Base-by-base conservation (phyloP, 2,329 filamentous ascomycete species). In the Colletotrichum coccodes region DNA sequence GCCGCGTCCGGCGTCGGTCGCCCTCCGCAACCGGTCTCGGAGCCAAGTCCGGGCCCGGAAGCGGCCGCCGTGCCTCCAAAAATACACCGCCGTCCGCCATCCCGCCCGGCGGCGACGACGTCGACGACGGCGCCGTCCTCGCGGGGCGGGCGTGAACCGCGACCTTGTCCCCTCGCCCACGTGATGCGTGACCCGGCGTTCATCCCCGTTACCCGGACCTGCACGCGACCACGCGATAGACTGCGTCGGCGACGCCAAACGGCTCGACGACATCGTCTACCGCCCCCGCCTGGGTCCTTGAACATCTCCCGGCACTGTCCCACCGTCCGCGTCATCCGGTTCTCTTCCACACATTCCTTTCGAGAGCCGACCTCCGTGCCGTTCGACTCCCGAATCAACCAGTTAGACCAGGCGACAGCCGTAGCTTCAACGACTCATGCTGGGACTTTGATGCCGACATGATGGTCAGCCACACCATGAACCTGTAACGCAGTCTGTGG, bases 381-480 rank as follows among this genome's bases (percentile, higher is more conserved):
- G 26, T 7, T 18, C 11, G 16, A 23, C 6, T 21, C 21, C 8
- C 23, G 12, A 12, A 30, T 12, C 21, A 28, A 16, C n/a, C 28
- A 14, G n/a, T 11, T 23, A 8, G 11, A 40, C 82, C 71, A 82
- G 84, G n/a, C n/a, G n/a, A n/a, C n/a, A n/a, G n/a, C n/a, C n/a
- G 11, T 16, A 86, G 86, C 38, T 89, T 89, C 75, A 86, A 88
- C 69, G 88, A 86, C 71, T 82, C 84, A 2, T 82, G 86, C 3
- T 87, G 86, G 1, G 85, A 83, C 2, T 78, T 79, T 3, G 79
- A 79, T 7, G 83, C 86, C 56, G 86, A 87, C 69, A 79, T 84
- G 77, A 87, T 86, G 18, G 78, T 84, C 16, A 81, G 75, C 9
- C 78, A 78, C 61, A 82, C 82, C 47, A 75, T 77, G 18, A 78